Percentiles rank a stretch among this genome's conserved stretches.
Conservation (phyloP, 345 rosid species). For the Diplotaxis tenuifolia region DNA sequence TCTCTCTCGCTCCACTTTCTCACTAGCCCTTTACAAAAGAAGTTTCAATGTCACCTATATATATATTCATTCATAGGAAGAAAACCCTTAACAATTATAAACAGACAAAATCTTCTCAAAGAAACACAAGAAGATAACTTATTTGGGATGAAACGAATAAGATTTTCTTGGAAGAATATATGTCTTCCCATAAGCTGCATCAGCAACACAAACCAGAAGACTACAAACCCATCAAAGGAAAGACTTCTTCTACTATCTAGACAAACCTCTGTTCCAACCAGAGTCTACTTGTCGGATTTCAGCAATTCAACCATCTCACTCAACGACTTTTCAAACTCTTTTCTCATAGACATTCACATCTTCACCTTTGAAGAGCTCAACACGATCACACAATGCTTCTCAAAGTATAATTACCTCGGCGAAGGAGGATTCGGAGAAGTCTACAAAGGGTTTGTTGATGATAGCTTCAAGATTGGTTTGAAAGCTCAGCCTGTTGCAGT, state of each 20-base stretch:
- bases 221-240: slow-evolving; percentile 29
- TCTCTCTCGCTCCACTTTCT: slow-evolving; percentile 19
- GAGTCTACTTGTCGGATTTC: slow-evolving; percentile 34
- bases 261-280: slow-evolving; percentile 34
- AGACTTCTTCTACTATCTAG: slow-evolving; percentile 27
- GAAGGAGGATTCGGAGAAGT: slow-evolving; percentile 90
- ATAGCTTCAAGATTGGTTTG: slow-evolving; percentile 52
- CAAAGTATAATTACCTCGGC: slow-evolving; percentile 57
- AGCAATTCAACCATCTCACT: slow-evolving; percentile 43
- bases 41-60: slow-evolving; percentile 34
- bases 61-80: not conserved
- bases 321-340: slow-evolving; percentile 48
- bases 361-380: slow-evolving; percentile 58
- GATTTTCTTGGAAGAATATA: slow-evolving; percentile 33
- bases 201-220: slow-evolving; percentile 33
- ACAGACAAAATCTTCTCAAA: slow-evolving; percentile 16
- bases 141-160: slow-evolving; percentile 28
- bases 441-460: slow-evolving; percentile 67
- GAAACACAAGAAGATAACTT: slow-evolving; percentile 4
- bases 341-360: slow-evolving; percentile 50
- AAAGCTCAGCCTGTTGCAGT: slow-evolving; percentile 81
- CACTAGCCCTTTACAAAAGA: slow-evolving; percentile 26
- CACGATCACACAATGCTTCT: slow-evolving; percentile 50
- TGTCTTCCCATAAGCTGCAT: slow-evolving; percentile 42
- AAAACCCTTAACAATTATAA: slow-evolving; percentile 7